Evolutionary conservation across 257 asterid genomes (phyloP), one percentile per base, ranked within the genome.

Genomic region (Fraxinus excelsior): DNA sequence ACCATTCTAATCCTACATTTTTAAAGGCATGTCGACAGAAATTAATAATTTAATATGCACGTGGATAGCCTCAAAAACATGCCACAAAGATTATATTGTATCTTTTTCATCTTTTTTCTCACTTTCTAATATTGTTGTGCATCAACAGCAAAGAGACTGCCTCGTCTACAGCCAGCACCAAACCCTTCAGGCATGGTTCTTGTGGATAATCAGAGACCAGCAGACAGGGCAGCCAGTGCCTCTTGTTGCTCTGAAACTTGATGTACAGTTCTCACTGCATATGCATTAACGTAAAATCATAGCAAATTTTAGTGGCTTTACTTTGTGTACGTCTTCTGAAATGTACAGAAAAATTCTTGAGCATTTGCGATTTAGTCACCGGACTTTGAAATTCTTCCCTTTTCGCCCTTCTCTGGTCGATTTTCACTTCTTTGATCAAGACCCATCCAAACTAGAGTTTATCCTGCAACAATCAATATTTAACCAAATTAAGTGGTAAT

Each of bases 161-260:
- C 97, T 23, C 93, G 91, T 70, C 76, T 92, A 79, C 97, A 90
- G 80, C 93, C 89, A 51, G 91, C 91, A 72, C 80, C 89, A 64
- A 92, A 90, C 81, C 96, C 96, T 1, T 84, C 97, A 0, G 94
- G 97, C 76, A 92, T 90, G 97, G 94, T 89, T 68, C 93, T 92
- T 56, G 87, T 89, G 87, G 49, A 42, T 76, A 87, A 13, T 62
- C 19, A 62, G 18, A 62, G 91, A 78, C 91, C 96, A 18, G 89
- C 91, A 11, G 94, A 85, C 68, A 84, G 74, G 69, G 80, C 83
- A 26, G 62, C 76, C 60, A 13, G 62, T 66, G 79, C 79, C 67
- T 90, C 96, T 34, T 92, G 96, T 81, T 92, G 94, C 84, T 82
- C 92, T 81, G 90, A 80, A 71, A 73, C 37, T 65, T 34, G 35